Evolutionary conservation across 2,329 filamentous ascomycete genomes (phyloP).

Genomic region (Pseudogymnoascus sp.): DNA sequence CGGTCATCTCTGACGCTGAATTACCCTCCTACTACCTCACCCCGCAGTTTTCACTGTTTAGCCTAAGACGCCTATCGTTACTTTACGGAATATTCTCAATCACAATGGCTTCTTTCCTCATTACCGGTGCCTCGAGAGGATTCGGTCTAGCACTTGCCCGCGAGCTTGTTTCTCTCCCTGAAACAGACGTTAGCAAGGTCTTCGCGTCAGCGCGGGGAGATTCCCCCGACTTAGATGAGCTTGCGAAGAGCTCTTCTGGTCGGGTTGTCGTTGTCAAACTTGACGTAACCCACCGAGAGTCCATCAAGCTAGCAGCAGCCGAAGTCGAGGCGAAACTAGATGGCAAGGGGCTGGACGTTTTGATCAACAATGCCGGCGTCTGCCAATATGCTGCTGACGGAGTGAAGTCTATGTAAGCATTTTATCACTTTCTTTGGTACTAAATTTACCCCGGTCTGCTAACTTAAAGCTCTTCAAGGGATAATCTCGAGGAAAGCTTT

Average conservation of each 20-base stretch:
- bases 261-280: conserved; percentile 33
- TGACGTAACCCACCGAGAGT: conserved; percentile 32
- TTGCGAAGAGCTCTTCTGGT: conserved; percentile 30
- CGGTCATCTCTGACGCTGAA: background rate
- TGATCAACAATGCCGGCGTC: conserved; percentile 41
- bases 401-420: conserved; percentile 13
- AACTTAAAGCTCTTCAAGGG: conserved; percentile 9
- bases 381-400: conserved; percentile 11
- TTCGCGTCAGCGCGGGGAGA: conserved; percentile 36
- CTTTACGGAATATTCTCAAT: background rate
- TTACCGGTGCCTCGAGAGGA: conserved; percentile 33
- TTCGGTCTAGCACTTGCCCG: conserved; percentile 30
- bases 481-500: conserved; percentile 28
- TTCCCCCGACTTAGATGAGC: conserved; percentile 30
- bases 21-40: background rate
- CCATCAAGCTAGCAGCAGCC: conserved; percentile 30
- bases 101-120: conserved; percentile 30
- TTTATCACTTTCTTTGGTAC: background rate
- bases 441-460: background rate
- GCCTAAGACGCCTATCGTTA: conserved; percentile 2
- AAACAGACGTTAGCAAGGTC: conserved; percentile 32
- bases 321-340: conserved; percentile 30
- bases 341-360: conserved; percentile 38
- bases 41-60: background rate
- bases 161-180: conserved; percentile 27